Base-by-base conservation (phyloP, 1,284 basidiomycete species). In the Gymnopus androsaceus region DNA sequence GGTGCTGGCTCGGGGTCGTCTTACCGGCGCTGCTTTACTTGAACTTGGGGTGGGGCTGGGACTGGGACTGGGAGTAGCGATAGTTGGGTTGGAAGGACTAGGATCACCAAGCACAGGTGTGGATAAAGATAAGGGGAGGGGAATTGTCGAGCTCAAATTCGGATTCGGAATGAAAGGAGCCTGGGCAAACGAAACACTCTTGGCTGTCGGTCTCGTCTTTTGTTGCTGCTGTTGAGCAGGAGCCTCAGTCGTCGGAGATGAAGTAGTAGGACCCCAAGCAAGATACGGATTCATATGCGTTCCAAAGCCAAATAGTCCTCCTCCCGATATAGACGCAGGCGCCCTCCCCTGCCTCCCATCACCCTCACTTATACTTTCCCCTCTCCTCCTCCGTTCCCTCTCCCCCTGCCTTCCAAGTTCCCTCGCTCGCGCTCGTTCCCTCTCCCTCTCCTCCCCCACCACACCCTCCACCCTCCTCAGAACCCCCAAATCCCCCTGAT, bases 401-500 rank as follows among this genome's bases (percentile, higher is more conserved):
- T 30, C 53, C 27, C 47, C 41, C n/a, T 41, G 23, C 21, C 46
- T 17, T 17, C 36, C 52, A 17, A 25, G 15, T 34, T 21, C 51
- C 27, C 44, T 23, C 15, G 23, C 40, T 14, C 25, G 59, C 55
- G 60, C 40, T 69, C 65, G 36, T 66, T 66, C 57, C 69, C 56
- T 46, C 51, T 57, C 57, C 64, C 66, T 65, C 57, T 72, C 70
- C 48, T 68, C 62, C 60, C 71, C 77, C 33, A 28, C 17, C 14
- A 37, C 61, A 53, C 73, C 74, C 73, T 96, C 94, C 53, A 96
- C 81, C 54, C 82, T 79, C 62, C 84, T 79, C 61, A 98, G 75
- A n/a, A 96, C 69, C 0, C 80, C 80, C 51, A 95, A 72, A 70
- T 98, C 95, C 38, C 77, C 77, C 47, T 87, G 85, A 70, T 97